These are phyloP conservation scores for Thymus mandschuricus DNA, from an alignment of 257 asterid species.

Conservation along the genomic window DNA sequence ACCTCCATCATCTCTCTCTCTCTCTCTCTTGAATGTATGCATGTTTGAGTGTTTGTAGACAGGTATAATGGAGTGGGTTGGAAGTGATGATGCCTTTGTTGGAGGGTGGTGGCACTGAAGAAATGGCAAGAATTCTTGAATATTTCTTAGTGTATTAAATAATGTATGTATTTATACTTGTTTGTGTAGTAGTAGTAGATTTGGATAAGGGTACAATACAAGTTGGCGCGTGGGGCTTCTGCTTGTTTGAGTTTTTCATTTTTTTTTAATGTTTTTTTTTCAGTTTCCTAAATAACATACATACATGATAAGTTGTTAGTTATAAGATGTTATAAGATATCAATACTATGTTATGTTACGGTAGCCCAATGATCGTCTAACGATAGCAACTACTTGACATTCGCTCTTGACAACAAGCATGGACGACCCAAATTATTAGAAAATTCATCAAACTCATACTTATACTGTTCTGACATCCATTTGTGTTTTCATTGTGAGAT, in stretches of 20 bases:
- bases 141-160: not conserved
- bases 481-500: too few species aligned
- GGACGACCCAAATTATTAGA: too few species aligned
- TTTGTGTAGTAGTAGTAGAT: not conserved
- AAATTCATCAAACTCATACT: too few species aligned
- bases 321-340: too few species aligned
- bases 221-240: not conserved
- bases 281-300: not conserved
- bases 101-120: constrained; percentile 40
- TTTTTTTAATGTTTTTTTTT: not conserved
- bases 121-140: constrained; percentile 30
- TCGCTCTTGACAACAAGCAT: too few species aligned
- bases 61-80: constrained; percentile 50
- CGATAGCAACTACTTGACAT: too few species aligned
- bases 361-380: too few species aligned
- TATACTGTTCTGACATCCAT: too few species aligned
- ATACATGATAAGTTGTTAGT: too few species aligned
- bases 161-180: not conserved
- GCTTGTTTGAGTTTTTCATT: not conserved
- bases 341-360: too few species aligned
- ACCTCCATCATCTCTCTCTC: constrained; percentile 22
- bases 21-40: not conserved
- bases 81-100: constrained; percentile 46
- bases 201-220: constrained; percentile 36
- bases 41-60: constrained; percentile 25